Evolutionary conservation across 2,329 filamentous ascomycete genomes (phyloP), one percentile per base, ranked within the genome.

Genomic region (Colletotrichum sp.): DNA sequence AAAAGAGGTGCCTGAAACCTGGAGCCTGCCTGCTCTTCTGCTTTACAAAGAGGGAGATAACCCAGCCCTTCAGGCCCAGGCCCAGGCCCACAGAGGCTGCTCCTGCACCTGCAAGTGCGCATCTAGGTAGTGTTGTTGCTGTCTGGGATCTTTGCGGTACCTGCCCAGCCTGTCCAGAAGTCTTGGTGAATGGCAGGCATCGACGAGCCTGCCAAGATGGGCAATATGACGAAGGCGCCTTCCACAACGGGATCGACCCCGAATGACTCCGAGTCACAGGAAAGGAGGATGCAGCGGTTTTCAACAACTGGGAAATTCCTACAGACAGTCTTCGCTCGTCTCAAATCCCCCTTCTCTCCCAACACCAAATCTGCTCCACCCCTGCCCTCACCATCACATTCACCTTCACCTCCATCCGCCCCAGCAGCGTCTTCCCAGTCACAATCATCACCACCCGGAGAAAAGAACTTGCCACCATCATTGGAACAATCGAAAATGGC

Each of bases 401-500:
- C 63, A 16, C 15, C 49, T 34, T 34, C 59, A 26, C 30, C 59
- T 30, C 13, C 39, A 49, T 49, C 18, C 18, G 39, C 39, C 9
- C 9, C 39, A 49, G 39, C 39, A 18, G 39, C 39, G 39, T 49
- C 18, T 49, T 49, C 39, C 9, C 39, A 49, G 39, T 49, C 39
- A n/a, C 18, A 8, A 49, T n/a, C 39, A 21, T 12, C 9, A 6
- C 18, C 18, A n/a, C 18, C 18, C 18, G 4, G 34, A 26, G 16
- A 49, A 30, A n/a, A 49, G 67, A 28, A 60, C 62, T 9, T n/a
- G 73, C 34, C 16, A 68, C 10, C 12, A 52, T 68, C 39, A 26
- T n/a, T n/a, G 8, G 59, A 62, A 62, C 21, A 71, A 24, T 39
- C 75, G 57, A 69, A 71, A 36, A 83, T 82, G 82, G 72, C 78